These are phyloP conservation scores for Alternaria conjuncta DNA, from an alignment of 2,329 filamentous ascomycete species.

Conservation along the genomic window DNA sequence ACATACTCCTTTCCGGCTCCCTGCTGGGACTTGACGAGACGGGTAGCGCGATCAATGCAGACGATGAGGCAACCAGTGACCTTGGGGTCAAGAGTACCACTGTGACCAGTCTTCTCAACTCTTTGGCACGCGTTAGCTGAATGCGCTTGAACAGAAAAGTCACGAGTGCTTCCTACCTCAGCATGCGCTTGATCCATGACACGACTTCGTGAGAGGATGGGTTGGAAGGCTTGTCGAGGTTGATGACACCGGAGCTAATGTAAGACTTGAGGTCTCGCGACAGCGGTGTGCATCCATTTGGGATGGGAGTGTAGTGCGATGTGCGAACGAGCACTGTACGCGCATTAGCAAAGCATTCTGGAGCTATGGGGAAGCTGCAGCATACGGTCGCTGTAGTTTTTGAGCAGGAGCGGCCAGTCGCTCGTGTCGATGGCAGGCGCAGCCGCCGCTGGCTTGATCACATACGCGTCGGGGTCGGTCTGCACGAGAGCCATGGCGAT, in stretches of 20 bases:
- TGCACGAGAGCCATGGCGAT: slow-evolving; percentile 46
- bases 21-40: slow-evolving; percentile 98
- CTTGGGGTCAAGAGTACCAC: slow-evolving; percentile 96
- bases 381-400: slow-evolving; percentile 93
- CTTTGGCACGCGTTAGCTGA: slow-evolving; percentile 52
- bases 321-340: slow-evolving; percentile 83
- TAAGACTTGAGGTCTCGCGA: slow-evolving; percentile 97
- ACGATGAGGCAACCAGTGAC: slow-evolving; percentile 96
- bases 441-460: slow-evolving; percentile 89
- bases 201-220: slow-evolving; percentile 98
- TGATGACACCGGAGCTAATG: slow-evolving; percentile 96
- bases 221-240: slow-evolving; percentile 97
- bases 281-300: slow-evolving; percentile 86
- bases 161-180: slow-evolving; percentile 65
- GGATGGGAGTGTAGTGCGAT: slow-evolving; percentile 96
- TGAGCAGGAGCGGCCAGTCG: slow-evolving; percentile 90
- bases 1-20: slow-evolving; percentile 99
- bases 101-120: slow-evolving; percentile 97
- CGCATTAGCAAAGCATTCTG: slow-evolving; percentile 28
- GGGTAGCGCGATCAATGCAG: slow-evolving; percentile 94
- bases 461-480: slow-evolving; percentile 68
- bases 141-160: background rate
- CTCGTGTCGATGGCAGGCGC: slow-evolving; percentile 82
- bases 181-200: slow-evolving; percentile 97
- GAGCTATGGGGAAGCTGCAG: slow-evolving; percentile 47